Evolutionary conservation across 176 grass and related monocot genomes (phyloP).

Genomic region (Dendrocalamus sinicus): DNA sequence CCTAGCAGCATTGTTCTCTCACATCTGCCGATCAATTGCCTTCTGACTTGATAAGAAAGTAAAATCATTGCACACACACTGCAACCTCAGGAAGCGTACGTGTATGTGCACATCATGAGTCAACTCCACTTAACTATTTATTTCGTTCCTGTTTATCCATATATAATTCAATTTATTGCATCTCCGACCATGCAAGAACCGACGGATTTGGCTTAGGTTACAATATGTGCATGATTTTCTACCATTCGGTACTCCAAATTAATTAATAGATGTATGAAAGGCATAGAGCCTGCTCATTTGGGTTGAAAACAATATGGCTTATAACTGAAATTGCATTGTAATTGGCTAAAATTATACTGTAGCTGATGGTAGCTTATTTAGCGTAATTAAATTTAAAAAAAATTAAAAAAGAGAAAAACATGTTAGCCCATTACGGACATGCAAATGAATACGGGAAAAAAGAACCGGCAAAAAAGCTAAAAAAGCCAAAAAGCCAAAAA

Average conservation of each 20-base stretch:
- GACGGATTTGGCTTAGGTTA: background rate
- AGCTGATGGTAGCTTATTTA: too few species aligned
- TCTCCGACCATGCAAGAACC: too few species aligned
- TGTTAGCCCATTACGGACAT: too few species aligned
- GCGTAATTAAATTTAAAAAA: too few species aligned
- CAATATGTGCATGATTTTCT: background rate
- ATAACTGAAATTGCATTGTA: too few species aligned
- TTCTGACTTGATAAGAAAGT: constrained; percentile 44
- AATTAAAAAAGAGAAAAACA: too few species aligned
- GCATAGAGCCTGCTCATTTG: background rate
- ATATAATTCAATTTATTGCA: too few species aligned
- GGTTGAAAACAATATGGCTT: too few species aligned
- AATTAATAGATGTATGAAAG: background rate
- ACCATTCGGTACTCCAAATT: background rate
- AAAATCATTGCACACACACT: constrained; percentile 40
- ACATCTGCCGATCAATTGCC: constrained; percentile 22
- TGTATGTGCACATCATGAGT: background rate
- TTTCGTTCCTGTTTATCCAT: background rate
- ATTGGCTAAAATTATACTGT: too few species aligned
- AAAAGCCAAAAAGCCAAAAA: too few species aligned
- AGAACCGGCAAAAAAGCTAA: too few species aligned
- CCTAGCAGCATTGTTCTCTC: background rate
- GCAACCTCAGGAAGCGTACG: background rate
- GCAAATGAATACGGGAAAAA: too few species aligned
- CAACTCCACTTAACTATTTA: background rate